Percentiles rank a stretch among this genome's conserved stretches.
These are phyloP conservation scores for Rubus parviflorus DNA, from an alignment of 306 rosid species.

Conservation along the genomic window DNA sequence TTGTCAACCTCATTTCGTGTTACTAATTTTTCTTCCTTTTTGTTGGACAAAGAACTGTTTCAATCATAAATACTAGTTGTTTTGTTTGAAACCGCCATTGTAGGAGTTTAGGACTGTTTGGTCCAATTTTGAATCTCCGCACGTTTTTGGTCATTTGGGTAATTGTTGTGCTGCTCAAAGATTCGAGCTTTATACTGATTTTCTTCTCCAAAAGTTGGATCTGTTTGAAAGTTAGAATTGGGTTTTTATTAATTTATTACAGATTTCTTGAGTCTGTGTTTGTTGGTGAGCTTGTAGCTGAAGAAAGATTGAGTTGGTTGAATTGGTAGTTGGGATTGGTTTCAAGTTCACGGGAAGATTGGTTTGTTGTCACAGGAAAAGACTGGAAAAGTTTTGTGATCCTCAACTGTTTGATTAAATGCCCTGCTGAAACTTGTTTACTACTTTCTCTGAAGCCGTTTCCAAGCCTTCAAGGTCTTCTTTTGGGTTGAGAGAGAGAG, in stretches of 20 bases:
- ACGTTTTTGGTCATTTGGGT: slow-evolving; percentile 13
- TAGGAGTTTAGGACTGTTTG: slow-evolving; percentile 8
- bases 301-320: slow-evolving; percentile 16
- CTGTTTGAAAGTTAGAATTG: slow-evolving; percentile 6
- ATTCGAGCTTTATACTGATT: not conserved
- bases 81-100: slow-evolving; percentile 22
- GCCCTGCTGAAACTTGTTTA: slow-evolving; percentile 5
- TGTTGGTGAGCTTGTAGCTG: slow-evolving; percentile 20
- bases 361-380: slow-evolving; percentile 44
- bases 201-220: slow-evolving; percentile 16
- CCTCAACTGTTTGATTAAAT: slow-evolving; percentile 35
- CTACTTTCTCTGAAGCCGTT: slow-evolving; percentile 20
- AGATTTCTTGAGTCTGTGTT: slow-evolving; percentile 17
- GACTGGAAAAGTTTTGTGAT: slow-evolving; percentile 30
- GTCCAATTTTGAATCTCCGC: slow-evolving; percentile 9
- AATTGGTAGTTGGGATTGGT: slow-evolving; percentile 45
- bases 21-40: slow-evolving; percentile 20
- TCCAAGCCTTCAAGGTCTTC: slow-evolving; percentile 20
- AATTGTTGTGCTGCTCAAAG: slow-evolving; percentile 10
- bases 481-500: slow-evolving; percentile 22
- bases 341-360: slow-evolving; percentile 44
- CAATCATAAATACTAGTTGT: slow-evolving; percentile 20
- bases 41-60: slow-evolving; percentile 4
- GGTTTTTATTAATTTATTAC: not conserved
- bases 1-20: slow-evolving; percentile 23